A percentile compares a stretch with the other conserved stretches of the same genome.
Conservation (phyloP, 2,329 filamentous ascomycete genomes). For the Graphilbum fragrans region DNA sequence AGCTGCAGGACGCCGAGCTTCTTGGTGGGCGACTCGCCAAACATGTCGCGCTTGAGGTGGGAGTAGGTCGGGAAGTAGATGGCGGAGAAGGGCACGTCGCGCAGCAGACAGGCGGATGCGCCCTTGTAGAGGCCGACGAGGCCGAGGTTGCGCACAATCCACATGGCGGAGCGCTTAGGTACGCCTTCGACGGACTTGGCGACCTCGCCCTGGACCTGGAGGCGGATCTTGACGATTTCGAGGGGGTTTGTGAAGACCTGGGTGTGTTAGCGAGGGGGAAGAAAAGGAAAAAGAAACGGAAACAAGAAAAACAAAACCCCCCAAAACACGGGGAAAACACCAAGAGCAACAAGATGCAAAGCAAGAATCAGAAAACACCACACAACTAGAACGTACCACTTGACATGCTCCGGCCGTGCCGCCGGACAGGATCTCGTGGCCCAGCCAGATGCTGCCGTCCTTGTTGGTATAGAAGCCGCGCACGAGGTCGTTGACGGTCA, state of each 20-base stretch:
- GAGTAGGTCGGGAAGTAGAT: constrained; percentile 98
- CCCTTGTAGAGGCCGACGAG: constrained; percentile 94
- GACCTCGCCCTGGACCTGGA: constrained; percentile 94
- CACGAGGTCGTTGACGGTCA: constrained; percentile 93
- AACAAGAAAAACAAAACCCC: background rate
- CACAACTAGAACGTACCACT: constrained; percentile 83
- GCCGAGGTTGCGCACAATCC: constrained; percentile 94
- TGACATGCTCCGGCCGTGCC: constrained; percentile 85
- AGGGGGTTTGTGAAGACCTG: constrained; percentile 95
- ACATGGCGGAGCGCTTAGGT: constrained; percentile 85
- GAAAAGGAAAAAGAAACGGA: background rate
- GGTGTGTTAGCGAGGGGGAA: background rate
- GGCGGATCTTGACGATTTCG: constrained; percentile 97
- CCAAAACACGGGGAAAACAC: background rate
- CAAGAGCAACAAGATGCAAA: background rate
- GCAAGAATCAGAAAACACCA: constrained; percentile 15
- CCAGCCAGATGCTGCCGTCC: constrained; percentile 58
- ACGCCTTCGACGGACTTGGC: constrained; percentile 74
- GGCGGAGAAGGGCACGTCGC: constrained; percentile 93
- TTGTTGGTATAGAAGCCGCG: constrained; percentile 63
- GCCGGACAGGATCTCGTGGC: constrained; percentile 74
- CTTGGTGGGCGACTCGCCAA: constrained; percentile 78
- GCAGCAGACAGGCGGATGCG: constrained; percentile 82
- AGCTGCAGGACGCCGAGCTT: constrained; percentile 86
- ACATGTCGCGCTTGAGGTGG: constrained; percentile 87